phyloP scores from a whole-genome alignment of 2,329 filamentous ascomycete species.

The Juglanconis sp. region DNA sequence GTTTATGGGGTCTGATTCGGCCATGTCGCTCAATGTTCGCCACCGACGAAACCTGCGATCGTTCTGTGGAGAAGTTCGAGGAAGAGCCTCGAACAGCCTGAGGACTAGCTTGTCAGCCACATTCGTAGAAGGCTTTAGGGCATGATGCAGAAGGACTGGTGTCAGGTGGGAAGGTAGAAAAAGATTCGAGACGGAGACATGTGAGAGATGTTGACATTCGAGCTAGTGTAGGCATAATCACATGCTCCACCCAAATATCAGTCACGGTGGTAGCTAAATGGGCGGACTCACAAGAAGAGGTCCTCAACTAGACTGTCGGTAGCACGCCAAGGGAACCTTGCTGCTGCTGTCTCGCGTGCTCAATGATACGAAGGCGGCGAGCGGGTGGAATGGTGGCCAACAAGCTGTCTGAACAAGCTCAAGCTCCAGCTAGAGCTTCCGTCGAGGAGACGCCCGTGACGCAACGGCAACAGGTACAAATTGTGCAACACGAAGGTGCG shows the following conservation, averaged over 20 bases:
- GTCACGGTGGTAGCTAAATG: not conserved
- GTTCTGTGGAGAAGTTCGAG: constrained; percentile 38
- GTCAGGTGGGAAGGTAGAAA: not conserved
- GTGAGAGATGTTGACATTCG: not conserved
- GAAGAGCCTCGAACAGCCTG: constrained; percentile 37
- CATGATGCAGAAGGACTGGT: not conserved
- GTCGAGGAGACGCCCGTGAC: not conserved
- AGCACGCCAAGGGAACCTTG: not conserved
- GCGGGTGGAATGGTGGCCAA: not conserved
- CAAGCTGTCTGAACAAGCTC: not conserved
- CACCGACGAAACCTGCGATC: constrained; percentile 30
- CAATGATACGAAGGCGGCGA: not conserved
- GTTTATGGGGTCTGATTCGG: constrained; percentile 34
- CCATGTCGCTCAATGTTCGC: constrained; percentile 41
- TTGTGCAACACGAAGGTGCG: not conserved
- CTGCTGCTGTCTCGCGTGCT: not conserved
- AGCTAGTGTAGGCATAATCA: not conserved
- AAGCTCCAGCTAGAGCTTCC: not conserved
- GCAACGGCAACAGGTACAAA: not conserved
- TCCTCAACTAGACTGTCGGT: not conserved
- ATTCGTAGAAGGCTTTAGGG: not conserved
- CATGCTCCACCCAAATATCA: not conserved
- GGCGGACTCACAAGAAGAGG: not conserved
- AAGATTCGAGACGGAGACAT: not conserved
- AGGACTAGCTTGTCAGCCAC: constrained; percentile 43